Evolutionary conservation across 257 asterid species (phyloP).

Genomic region (Nemophila menziesii): DNA sequence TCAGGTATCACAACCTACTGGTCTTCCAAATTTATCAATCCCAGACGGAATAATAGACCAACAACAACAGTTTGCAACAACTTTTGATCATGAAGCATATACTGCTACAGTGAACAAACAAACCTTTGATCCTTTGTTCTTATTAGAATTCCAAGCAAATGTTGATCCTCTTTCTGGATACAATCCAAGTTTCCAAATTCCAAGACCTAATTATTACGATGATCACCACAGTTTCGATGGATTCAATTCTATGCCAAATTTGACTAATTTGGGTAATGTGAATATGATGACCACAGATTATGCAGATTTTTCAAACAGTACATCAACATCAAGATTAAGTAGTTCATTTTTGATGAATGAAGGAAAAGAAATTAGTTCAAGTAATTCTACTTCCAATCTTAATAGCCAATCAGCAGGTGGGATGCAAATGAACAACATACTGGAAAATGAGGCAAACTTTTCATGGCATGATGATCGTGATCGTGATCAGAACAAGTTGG

Average conservation of each 20-base stretch:
- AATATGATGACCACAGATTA: slow-evolving; percentile 24
- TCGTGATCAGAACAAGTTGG: slow-evolving; percentile 25
- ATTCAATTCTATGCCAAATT: slow-evolving; percentile 33
- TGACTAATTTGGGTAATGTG: slow-evolving; percentile 29
- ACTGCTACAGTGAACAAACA: slow-evolving; percentile 21
- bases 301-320: slow-evolving; percentile 16
- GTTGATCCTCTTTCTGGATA: slow-evolving; percentile 21
- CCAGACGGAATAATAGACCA: slow-evolving; percentile 14
- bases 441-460: slow-evolving; percentile 20
- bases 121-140: slow-evolving; percentile 48
- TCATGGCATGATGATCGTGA: slow-evolving; percentile 35
- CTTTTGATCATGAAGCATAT: slow-evolving; percentile 3
- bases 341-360: slow-evolving; percentile 18
- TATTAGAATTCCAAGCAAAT: slow-evolving; percentile 45
- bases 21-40: slow-evolving; percentile 20
- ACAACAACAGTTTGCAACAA: slow-evolving; percentile 8
- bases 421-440: slow-evolving; percentile 11
- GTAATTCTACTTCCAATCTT: slow-evolving; percentile 32
- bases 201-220: slow-evolving; percentile 7
- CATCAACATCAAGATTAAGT: slow-evolving; percentile 31
- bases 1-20: slow-evolving; percentile 16
- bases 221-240: slow-evolving; percentile 17
- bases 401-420: slow-evolving; percentile 8
- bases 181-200: slow-evolving; percentile 14
- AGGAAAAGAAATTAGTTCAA: slow-evolving; percentile 25